These are phyloP conservation scores for Colletotrichum gigasporum DNA, from an alignment of 2,329 filamentous ascomycete species.

Conservation along the genomic window DNA sequence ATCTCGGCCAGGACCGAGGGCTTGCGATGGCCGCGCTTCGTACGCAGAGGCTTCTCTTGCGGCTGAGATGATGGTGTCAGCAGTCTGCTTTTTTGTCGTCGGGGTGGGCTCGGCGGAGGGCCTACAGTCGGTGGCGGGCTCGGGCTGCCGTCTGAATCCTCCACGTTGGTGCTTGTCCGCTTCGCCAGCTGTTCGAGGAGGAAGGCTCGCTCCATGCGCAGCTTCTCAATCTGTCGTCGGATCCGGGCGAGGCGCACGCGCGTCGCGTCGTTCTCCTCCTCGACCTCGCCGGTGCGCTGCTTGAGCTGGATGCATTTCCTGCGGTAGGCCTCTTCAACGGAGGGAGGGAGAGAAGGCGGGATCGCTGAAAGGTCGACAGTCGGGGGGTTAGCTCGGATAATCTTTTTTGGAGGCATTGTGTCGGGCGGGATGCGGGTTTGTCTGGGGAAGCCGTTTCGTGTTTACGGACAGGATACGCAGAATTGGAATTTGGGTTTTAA, in stretches of 20 bases:
- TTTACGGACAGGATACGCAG: neutral
- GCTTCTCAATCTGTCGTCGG: constrained; percentile 87
- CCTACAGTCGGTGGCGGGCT: constrained; percentile 82
- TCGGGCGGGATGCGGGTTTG: neutral
- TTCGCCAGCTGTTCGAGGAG: constrained; percentile 77
- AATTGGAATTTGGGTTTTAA: constrained; percentile 13
- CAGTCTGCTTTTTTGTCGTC: constrained; percentile 32
- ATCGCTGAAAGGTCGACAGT: constrained; percentile 51
- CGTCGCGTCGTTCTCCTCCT: constrained; percentile 88
- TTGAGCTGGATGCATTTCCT: constrained; percentile 96
- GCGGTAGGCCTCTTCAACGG: constrained; percentile 94
- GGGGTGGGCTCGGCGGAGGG: constrained; percentile 35
- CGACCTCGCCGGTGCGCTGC: constrained; percentile 89
- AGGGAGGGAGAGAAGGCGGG: constrained; percentile 77
- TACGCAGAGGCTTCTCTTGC: constrained; percentile 80
- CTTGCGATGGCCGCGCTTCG: constrained; percentile 77
- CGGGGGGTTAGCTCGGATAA: constrained; percentile 46
- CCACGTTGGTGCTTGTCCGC: constrained; percentile 77
- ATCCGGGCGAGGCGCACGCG: constrained; percentile 82
- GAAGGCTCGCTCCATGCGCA: constrained; percentile 85
- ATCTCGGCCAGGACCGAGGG: constrained; percentile 57
- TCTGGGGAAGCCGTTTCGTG: neutral
- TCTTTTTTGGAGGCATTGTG: constrained; percentile 48
- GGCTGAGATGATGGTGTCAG: constrained; percentile 58
- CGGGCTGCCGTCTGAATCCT: constrained; percentile 82